Evolutionary conservation across 2,329 filamentous ascomycete species (phyloP).

Genomic region (Aspergillus neoniger): DNA sequence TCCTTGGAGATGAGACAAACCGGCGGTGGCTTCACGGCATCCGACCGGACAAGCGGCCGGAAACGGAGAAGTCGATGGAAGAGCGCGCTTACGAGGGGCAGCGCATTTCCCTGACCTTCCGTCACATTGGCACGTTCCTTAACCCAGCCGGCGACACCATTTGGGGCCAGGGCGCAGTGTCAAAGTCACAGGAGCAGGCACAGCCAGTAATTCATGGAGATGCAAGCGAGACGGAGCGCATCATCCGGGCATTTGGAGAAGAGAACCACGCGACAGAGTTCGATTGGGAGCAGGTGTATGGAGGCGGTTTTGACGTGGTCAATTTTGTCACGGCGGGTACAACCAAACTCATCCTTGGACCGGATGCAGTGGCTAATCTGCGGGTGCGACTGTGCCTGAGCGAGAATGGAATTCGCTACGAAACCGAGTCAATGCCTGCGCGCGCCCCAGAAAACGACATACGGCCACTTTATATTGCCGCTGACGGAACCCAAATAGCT

Average conservation of each 20-base stretch:
- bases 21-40: constrained; percentile 90
- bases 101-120: constrained; percentile 89
- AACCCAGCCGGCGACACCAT: constrained; percentile 65
- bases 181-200: constrained; percentile 65
- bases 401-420: constrained; percentile 44
- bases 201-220: constrained; percentile 69
- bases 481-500: constrained; percentile 30
- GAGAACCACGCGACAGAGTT: constrained; percentile 78
- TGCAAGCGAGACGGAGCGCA: constrained; percentile 58
- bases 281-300: constrained; percentile 74
- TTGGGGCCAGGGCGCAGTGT: constrained; percentile 87
- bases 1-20: constrained; percentile 80
- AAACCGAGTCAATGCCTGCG: constrained; percentile 14
- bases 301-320: constrained; percentile 76
- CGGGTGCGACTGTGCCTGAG: constrained; percentile 40
- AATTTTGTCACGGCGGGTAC: constrained; percentile 47
- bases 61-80: constrained; percentile 64
- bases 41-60: constrained; percentile 75
- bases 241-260: constrained; percentile 77
- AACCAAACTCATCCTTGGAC: constrained; percentile 34
- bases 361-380: constrained; percentile 39
- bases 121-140: constrained; percentile 83
- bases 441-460: neutral
- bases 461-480: constrained; percentile 31
- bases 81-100: constrained; percentile 74